Conservation (phyloP, 169 alveolate genomes). For the Plasmodium inui region DNA sequence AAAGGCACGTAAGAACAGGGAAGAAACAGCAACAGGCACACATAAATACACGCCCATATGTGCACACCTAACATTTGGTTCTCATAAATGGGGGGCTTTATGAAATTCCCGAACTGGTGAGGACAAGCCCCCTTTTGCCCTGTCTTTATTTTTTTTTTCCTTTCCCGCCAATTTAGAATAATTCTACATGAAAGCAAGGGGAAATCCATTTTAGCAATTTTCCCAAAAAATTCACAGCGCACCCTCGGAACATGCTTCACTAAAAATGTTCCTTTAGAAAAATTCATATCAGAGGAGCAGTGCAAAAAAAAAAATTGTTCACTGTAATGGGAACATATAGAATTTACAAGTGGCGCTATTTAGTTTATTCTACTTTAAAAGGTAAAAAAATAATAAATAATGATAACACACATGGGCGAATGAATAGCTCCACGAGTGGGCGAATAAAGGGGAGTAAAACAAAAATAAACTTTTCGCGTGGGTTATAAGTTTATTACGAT, state of each 20-base stretch:
- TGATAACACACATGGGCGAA: background rate
- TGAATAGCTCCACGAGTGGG: background rate
- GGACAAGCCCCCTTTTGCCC: background rate
- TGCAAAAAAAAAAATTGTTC: background rate
- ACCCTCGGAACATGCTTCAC: background rate
- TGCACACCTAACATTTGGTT: background rate
- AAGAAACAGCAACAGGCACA: background rate
- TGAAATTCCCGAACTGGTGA: background rate
- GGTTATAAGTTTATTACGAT: background rate
- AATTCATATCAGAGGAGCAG: background rate
- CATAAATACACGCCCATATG: background rate
- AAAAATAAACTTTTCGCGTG: constrained; percentile 11
- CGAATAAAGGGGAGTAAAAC: background rate
- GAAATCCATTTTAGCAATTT: background rate
- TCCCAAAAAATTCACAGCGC: background rate
- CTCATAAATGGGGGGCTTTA: background rate
- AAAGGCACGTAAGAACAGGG: background rate
- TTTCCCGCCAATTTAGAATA: background rate
- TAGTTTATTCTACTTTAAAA: constrained; percentile 1
- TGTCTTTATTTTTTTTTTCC: background rate
- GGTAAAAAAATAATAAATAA: background rate
- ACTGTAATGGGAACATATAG: background rate
- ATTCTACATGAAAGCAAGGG: background rate
- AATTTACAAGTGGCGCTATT: constrained; percentile 26
- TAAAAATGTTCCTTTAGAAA: background rate